Evolutionary conservation across 495 filamentous ascomycete species (phyloP).

Genomic region (Annulohypoxylon stygium): DNA sequence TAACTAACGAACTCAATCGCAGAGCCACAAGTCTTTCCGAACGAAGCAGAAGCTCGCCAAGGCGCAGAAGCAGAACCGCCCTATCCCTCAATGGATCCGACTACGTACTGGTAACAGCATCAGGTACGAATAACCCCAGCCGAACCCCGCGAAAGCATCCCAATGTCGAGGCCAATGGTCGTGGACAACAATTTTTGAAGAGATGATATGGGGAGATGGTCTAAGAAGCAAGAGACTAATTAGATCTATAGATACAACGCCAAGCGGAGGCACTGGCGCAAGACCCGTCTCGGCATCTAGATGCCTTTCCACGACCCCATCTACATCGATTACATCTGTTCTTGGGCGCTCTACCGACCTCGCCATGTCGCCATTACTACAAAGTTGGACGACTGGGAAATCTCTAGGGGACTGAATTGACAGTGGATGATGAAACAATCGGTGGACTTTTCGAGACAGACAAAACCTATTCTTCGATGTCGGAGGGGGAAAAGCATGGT

Average conservation of each 20-base stretch:
- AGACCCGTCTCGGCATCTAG: constrained; percentile 99
- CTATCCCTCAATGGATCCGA: constrained; percentile 99
- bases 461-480: constrained; percentile 19
- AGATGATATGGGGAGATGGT: neutral
- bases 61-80: constrained; percentile 99
- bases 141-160: constrained; percentile 15
- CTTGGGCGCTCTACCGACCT: constrained; percentile 38
- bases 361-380: constrained; percentile 35
- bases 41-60: constrained; percentile 99
- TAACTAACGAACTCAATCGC: constrained; percentile 48
- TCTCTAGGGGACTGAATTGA: constrained; percentile 29
- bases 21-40: constrained; percentile 99
- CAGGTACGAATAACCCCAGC: constrained; percentile 71
- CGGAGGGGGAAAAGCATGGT: constrained; percentile 39
- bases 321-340: constrained; percentile 50
- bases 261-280: constrained; percentile 99
- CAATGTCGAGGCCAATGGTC: constrained; percentile 1
- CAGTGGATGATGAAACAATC: constrained; percentile 35
- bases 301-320: constrained; percentile 54
- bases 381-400: constrained; percentile 23
- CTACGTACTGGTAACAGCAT: constrained; percentile 98
- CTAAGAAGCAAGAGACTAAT: constrained; percentile 25
- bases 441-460: constrained; percentile 31
- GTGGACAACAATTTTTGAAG: neutral
- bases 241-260: constrained; percentile 88